Conservation (phyloP, 2,329 filamentous ascomycete genomes). For the Aspergillus sergii region DNA sequence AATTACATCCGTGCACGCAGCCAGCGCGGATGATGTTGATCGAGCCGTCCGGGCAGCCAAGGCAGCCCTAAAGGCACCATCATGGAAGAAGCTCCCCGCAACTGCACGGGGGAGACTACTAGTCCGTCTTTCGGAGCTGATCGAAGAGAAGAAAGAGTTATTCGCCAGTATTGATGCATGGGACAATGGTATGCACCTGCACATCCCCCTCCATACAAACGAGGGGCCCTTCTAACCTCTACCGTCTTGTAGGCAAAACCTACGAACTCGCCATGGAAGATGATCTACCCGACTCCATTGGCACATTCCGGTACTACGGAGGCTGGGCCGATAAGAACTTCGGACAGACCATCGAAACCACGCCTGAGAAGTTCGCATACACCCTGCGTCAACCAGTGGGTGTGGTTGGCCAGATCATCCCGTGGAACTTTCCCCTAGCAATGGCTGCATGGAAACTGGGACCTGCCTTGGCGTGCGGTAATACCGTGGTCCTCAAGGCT, state of each 20-base stretch:
- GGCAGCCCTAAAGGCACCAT: conserved; percentile 65
- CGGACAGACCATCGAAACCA: conserved; percentile 75
- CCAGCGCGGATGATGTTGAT: conserved; percentile 68
- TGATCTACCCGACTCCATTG: conserved; percentile 64
- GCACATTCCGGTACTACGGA: conserved; percentile 71
- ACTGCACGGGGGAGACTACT: conserved; percentile 69
- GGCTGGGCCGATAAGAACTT: conserved; percentile 80
- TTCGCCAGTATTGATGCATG: conserved; percentile 70
- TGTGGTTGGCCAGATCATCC: conserved; percentile 76
- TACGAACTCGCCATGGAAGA: conserved; percentile 65
- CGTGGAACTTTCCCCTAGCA: conserved; percentile 77
- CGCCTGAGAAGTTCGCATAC: conserved; percentile 71
- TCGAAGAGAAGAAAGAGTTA: conserved; percentile 62
- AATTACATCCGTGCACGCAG: conserved; percentile 59
- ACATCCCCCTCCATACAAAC: too few relatives aligned
- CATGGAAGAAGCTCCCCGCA: conserved; percentile 69
- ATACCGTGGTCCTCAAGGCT: conserved; percentile 60
- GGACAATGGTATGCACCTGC: conserved; percentile 63
- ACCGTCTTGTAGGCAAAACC: conserved; percentile 55
- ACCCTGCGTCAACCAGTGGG: conserved; percentile 76
- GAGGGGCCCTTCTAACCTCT: too few relatives aligned
- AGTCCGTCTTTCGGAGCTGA: conserved; percentile 66
- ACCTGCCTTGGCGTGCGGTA: conserved; percentile 57
- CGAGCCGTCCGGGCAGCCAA: conserved; percentile 70
- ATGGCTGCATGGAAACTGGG: conserved; percentile 74